These are phyloP conservation scores for Boletus sp. DNA, from an alignment of 768 basidiomycete species.

Conservation along the genomic window DNA sequence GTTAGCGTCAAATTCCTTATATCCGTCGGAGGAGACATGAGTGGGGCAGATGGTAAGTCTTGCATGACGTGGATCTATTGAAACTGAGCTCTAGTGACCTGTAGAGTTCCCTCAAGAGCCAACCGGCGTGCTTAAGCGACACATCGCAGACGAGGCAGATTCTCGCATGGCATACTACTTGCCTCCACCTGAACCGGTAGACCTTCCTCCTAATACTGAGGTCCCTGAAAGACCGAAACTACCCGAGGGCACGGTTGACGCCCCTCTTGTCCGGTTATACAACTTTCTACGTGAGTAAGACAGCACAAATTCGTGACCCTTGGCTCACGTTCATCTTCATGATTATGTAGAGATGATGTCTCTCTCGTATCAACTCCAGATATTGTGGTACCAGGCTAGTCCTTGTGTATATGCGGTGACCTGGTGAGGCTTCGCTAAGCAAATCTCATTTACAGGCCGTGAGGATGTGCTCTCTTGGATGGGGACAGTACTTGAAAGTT, in stretches of 20 bases:
- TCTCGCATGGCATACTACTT: constrained; percentile 64
- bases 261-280: constrained; percentile 80
- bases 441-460: constrained; percentile 46
- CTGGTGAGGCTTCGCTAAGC: not conserved
- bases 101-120: constrained; percentile 76
- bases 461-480: constrained; percentile 81
- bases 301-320: not conserved
- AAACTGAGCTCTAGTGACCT: not conserved
- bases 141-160: constrained; percentile 74
- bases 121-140: constrained; percentile 56
- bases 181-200: constrained; percentile 42
- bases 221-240: constrained; percentile 47
- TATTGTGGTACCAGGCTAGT: constrained; percentile 73
- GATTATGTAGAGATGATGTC: constrained; percentile 76
- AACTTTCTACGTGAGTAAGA: constrained; percentile 80
- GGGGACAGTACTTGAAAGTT: constrained; percentile 74
- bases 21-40: constrained; percentile 69
- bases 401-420: not conserved
- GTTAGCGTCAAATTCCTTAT: constrained; percentile 75
- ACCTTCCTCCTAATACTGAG: constrained; percentile 41
- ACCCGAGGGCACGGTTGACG: constrained; percentile 64
- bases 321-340: not conserved
- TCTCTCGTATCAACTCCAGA: constrained; percentile 88
- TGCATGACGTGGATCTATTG: not conserved
- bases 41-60: constrained; percentile 62